Conservation (phyloP, 2,329 filamentous ascomycete genomes). For the Eutypa lata region DNA sequence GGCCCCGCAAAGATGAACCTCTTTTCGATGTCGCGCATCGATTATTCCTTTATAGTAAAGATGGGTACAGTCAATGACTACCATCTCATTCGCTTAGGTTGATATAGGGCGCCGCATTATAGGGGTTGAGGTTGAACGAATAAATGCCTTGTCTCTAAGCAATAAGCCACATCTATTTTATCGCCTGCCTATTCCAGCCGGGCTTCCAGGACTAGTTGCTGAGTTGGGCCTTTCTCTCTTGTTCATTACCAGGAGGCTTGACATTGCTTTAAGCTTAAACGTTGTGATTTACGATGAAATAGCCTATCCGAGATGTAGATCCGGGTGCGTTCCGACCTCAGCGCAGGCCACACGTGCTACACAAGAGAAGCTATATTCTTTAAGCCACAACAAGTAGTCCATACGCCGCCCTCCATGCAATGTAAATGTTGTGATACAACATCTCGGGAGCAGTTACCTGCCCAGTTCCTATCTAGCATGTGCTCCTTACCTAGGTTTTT, state of each 20-base stretch:
- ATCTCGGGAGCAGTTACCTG: neutral
- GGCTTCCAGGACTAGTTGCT: neutral
- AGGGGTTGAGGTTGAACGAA: neutral
- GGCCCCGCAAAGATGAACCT: too few species aligned
- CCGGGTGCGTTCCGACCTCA: neutral
- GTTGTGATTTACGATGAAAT: neutral
- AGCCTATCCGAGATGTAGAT: neutral
- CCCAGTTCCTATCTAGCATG: too few species aligned
- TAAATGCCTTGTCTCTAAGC: neutral
- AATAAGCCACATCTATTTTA: neutral
- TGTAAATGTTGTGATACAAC: neutral
- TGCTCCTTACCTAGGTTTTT: too few species aligned
- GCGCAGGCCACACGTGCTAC: neutral
- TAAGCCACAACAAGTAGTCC: neutral
- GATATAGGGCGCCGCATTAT: too few species aligned
- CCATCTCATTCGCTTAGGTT: too few species aligned
- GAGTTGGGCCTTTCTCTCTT: neutral
- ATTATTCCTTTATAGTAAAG: neutral
- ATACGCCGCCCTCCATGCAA: neutral
- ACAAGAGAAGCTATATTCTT: neutral
- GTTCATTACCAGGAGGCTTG: neutral
- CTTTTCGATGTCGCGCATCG: too few species aligned
- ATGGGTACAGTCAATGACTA: neutral
- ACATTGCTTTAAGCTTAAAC: neutral
- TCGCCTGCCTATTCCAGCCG: neutral